Conservation (phyloP, 169 alveolate genomes). For the Cryptosporidium sp. region DNA sequence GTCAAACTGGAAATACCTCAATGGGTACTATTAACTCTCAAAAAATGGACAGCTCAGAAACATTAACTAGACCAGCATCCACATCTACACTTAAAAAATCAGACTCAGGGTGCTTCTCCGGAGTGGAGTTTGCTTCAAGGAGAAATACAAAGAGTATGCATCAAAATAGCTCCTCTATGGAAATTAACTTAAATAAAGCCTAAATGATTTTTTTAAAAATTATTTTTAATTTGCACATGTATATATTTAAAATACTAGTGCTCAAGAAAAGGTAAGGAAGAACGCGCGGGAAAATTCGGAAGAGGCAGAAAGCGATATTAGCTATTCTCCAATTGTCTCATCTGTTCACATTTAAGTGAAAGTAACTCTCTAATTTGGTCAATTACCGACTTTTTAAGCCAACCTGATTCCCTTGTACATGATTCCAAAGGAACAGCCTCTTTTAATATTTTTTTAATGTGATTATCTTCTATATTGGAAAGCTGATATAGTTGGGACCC, state of each 20-base stretch:
- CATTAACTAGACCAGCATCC: constrained; percentile 48
- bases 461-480: constrained; percentile 79
- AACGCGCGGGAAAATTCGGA: neutral
- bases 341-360: constrained; percentile 79
- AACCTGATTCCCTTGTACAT: constrained; percentile 81
- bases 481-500: constrained; percentile 81
- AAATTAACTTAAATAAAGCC: constrained; percentile 5
- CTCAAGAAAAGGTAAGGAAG: neutral
- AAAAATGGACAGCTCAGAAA: constrained; percentile 41
- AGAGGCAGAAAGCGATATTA: neutral
- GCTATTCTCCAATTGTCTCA: constrained; percentile 71
- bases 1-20: neutral
- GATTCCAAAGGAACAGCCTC: constrained; percentile 78
- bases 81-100: constrained; percentile 69
- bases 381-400: constrained; percentile 79
- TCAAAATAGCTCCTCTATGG: constrained; percentile 19
- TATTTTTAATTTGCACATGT: neutral
- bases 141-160: constrained; percentile 24
- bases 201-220: neutral
- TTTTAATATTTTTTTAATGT: constrained; percentile 75
- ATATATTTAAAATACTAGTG: neutral
- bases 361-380: constrained; percentile 79
- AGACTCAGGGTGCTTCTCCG: constrained; percentile 47
- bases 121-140: constrained; percentile 70
- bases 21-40: constrained; percentile 4